Evolutionary conservation across 2,329 filamentous ascomycete genomes (phyloP).

Genomic region (Alternaria longipes): DNA sequence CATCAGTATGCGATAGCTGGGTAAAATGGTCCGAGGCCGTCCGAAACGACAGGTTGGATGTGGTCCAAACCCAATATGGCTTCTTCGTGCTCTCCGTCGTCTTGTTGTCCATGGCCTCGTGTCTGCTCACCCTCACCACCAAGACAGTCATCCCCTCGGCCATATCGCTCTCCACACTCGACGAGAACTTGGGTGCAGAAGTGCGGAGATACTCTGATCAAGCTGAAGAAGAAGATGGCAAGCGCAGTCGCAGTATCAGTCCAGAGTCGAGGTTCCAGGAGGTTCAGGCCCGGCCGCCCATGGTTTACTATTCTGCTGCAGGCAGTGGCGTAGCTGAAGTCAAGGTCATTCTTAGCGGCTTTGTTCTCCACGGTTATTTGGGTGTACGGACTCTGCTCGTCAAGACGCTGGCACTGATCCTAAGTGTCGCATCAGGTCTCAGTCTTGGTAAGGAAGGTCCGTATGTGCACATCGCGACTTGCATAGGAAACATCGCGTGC

Average conservation of each 20-base stretch:
- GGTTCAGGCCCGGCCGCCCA: slow-evolving; percentile 66
- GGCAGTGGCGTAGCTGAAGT: slow-evolving; percentile 97
- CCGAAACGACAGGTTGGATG: slow-evolving; percentile 58
- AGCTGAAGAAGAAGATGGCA: slow-evolving; percentile 56
- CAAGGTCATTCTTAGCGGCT: slow-evolving; percentile 96
- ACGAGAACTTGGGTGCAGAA: slow-evolving; percentile 86
- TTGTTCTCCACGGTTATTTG: slow-evolving; percentile 94
- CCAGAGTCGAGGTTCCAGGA: slow-evolving; percentile 54
- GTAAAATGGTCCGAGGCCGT: slow-evolving; percentile 70
- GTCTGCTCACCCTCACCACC: slow-evolving; percentile 83
- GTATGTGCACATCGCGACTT: slow-evolving; percentile 96
- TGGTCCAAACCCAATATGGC: slow-evolving; percentile 75
- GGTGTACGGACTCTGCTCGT: slow-evolving; percentile 86
- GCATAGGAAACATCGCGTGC: slow-evolving; percentile 93
- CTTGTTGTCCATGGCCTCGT: slow-evolving; percentile 74
- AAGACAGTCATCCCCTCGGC: slow-evolving; percentile 93
- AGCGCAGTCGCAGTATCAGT: slow-evolving; percentile 52
- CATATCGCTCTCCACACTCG: slow-evolving; percentile 84
- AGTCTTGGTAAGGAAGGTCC: slow-evolving; percentile 95
- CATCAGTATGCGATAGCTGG: slow-evolving; percentile 67
- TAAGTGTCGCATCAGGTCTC: slow-evolving; percentile 91
- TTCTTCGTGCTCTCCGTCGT: slow-evolving; percentile 80
- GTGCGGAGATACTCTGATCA: slow-evolving; percentile 48
- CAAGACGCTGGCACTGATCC: slow-evolving; percentile 82
- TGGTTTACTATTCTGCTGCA: slow-evolving; percentile 95